A percentile compares a stretch with the other conserved stretches of the same genome.
These are phyloP conservation scores for Mycocentrospora acerina DNA, from an alignment of 2,329 filamentous ascomycete species.

Conservation along the genomic window DNA sequence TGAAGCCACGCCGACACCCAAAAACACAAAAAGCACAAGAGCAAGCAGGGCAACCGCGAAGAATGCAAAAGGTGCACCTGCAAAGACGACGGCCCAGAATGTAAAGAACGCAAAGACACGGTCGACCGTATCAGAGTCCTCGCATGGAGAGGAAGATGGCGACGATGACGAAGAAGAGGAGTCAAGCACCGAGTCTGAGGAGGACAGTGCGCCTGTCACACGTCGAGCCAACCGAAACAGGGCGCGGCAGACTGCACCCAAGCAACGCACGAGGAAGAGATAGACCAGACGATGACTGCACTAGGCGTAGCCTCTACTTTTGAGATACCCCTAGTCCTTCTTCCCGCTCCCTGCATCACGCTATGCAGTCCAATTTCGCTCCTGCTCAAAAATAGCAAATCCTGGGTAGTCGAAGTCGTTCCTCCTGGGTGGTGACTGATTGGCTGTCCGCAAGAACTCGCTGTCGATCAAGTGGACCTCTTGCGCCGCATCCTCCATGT, in stretches of 20 bases:
- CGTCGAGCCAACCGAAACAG: constrained; percentile 33
- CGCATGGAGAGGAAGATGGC: constrained; percentile 43
- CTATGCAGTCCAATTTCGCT: background rate
- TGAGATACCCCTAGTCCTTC: constrained; percentile 6
- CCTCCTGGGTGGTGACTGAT: background rate
- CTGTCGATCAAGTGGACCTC: constrained; percentile 3
- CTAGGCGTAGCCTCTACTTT: background rate
- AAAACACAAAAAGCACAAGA: constrained; percentile 30
- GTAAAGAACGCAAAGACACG: constrained; percentile 34
- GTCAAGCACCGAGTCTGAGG: constrained; percentile 31
- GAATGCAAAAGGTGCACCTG: constrained; percentile 20
- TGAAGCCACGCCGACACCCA: constrained; percentile 34
- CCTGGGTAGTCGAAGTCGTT: constrained; percentile 5
- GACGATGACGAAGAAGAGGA: constrained; percentile 35
- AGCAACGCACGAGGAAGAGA: constrained; percentile 33
- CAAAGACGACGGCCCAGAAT: constrained; percentile 22
- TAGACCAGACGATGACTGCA: background rate
- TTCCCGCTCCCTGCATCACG: too few relatives aligned
- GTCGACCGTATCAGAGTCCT: constrained; percentile 31
- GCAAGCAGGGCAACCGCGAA: constrained; percentile 26
- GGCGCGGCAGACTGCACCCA: constrained; percentile 20
- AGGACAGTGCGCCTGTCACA: constrained; percentile 37
- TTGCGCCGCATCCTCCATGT: background rate
- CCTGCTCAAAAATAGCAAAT: constrained; percentile 1
- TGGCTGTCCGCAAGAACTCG: background rate